These are phyloP conservation scores for Mesembryanthemum crystallinum DNA, from an alignment of 148 eudicot genomes.

Conservation along the genomic window DNA sequence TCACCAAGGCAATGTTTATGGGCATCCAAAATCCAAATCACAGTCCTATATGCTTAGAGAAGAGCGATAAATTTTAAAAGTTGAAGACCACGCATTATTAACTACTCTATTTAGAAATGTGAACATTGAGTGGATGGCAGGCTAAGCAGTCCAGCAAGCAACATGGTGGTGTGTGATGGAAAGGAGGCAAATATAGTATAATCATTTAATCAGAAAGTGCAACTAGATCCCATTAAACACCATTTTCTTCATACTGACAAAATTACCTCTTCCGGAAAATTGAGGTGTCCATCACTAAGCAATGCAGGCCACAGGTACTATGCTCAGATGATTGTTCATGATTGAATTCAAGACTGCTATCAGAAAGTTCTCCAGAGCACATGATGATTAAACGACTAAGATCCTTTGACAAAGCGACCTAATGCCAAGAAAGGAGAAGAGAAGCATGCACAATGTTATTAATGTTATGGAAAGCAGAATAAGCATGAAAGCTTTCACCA, in stretches of 20 bases:
- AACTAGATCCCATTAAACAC: background rate
- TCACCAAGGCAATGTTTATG: no score
- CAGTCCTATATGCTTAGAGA: no score
- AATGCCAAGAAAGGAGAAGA: constrained; percentile 3
- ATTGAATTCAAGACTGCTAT: constrained; percentile 31
- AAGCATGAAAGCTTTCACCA: background rate
- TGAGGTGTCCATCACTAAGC: constrained; percentile 80
- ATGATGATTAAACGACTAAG: constrained; percentile 68
- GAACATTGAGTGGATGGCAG: no score
- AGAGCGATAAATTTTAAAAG: no score
- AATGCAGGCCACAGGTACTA: constrained; percentile 52
- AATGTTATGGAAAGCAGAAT: constrained; percentile 9
- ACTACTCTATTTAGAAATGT: no score
- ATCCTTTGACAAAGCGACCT: constrained; percentile 93
- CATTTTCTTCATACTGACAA: constrained; percentile 4
- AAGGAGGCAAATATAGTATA: background rate
- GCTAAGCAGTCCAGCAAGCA: no score
- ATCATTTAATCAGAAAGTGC: background rate
- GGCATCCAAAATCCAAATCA: no score
- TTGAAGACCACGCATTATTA: no score
- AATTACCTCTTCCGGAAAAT: constrained; percentile 78
- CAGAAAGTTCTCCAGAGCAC: constrained; percentile 60
- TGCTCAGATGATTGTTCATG: constrained; percentile 32
- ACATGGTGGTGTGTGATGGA: no score
- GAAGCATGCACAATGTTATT: constrained; percentile 1